phyloP scores from a whole-genome alignment of 306 rosid species.

The Sicyos baderoa region DNA sequence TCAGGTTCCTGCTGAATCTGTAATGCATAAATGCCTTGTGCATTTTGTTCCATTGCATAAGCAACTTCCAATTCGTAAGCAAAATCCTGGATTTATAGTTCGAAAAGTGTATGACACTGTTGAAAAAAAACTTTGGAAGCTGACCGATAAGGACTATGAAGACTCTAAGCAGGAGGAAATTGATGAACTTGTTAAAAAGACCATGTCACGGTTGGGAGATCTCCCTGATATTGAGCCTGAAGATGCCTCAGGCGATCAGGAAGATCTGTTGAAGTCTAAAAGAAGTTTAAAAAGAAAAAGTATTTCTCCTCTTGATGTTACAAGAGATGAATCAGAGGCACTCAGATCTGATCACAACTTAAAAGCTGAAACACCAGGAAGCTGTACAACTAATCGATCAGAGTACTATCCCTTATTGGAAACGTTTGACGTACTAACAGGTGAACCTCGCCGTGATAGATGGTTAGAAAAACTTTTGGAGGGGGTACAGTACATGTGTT shows the following conservation, averaged over 20 bases:
- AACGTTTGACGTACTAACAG: constrained; percentile 50
- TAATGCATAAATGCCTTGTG: constrained; percentile 88
- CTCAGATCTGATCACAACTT: constrained; percentile 40
- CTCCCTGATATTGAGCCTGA: constrained; percentile 67
- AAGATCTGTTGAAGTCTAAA: constrained; percentile 51
- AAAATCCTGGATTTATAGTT: constrained; percentile 86
- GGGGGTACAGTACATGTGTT: constrained; percentile 48
- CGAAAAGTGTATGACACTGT: constrained; percentile 90
- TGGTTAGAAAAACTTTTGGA: constrained; percentile 80
- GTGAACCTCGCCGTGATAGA: constrained; percentile 70
- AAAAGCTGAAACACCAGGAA: constrained; percentile 74
- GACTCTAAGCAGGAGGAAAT: constrained; percentile 73
- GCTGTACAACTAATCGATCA: constrained; percentile 37
- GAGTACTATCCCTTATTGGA: constrained; percentile 48
- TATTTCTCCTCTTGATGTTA: constrained; percentile 59
- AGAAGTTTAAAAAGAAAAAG: constrained; percentile 51
- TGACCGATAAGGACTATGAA: constrained; percentile 82
- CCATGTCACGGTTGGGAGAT: constrained; percentile 53
- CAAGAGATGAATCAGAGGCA: constrained; percentile 54
- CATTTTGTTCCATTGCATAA: constrained; percentile 82
- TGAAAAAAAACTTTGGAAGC: constrained; percentile 79
- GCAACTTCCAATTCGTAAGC: constrained; percentile 81
- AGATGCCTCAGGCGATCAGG: constrained; percentile 48
- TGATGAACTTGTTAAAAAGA: constrained; percentile 76
- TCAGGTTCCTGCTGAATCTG: constrained; percentile 89